Conservation (phyloP, 2,329 filamentous ascomycete species). For the Monosporascus sp. region DNA sequence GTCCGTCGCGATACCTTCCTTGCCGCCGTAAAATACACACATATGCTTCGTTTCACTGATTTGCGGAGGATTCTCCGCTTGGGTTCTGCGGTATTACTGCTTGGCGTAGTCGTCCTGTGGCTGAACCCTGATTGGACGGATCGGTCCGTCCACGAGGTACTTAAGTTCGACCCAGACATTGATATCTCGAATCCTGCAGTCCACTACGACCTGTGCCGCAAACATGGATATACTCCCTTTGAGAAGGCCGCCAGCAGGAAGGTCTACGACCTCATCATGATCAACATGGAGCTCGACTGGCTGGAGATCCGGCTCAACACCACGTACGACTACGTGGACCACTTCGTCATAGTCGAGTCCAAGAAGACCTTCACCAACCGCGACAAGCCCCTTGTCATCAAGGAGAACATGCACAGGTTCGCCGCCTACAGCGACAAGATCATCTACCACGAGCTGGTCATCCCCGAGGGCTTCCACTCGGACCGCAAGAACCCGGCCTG, state of each 20-base stretch:
- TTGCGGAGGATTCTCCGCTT: slow-evolving; percentile 16
- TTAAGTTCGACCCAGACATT: slow-evolving; percentile 16
- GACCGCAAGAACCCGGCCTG: slow-evolving; percentile 33
- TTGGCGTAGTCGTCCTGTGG: slow-evolving; percentile 21
- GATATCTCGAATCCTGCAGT: slow-evolving; percentile 15
- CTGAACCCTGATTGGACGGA: slow-evolving; percentile 26
- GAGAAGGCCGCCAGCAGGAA: slow-evolving; percentile 34
- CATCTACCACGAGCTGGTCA: slow-evolving; percentile 51
- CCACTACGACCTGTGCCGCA: slow-evolving; percentile 26
- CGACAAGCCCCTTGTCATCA: slow-evolving; percentile 49
- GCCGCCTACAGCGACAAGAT: slow-evolving; percentile 53
- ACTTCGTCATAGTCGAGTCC: slow-evolving; percentile 60
- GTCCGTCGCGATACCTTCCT: neutral
- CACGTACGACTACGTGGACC: slow-evolving; percentile 55
- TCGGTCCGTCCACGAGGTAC: slow-evolving; percentile 21
- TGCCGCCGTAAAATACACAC: neutral
- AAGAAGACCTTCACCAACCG: slow-evolving; percentile 52
- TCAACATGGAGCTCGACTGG: slow-evolving; percentile 61
- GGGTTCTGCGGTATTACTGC: slow-evolving; percentile 8
- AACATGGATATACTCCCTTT: slow-evolving; percentile 35
- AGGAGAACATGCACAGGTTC: slow-evolving; percentile 49
- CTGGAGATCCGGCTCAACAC: slow-evolving; percentile 59
- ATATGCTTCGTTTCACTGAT: slow-evolving; percentile 9
- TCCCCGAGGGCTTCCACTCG: slow-evolving; percentile 36
- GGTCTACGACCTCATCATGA: slow-evolving; percentile 58